Conservation (phyloP, 176 grass and related monocot species). For the Panicum miliaceum region DNA sequence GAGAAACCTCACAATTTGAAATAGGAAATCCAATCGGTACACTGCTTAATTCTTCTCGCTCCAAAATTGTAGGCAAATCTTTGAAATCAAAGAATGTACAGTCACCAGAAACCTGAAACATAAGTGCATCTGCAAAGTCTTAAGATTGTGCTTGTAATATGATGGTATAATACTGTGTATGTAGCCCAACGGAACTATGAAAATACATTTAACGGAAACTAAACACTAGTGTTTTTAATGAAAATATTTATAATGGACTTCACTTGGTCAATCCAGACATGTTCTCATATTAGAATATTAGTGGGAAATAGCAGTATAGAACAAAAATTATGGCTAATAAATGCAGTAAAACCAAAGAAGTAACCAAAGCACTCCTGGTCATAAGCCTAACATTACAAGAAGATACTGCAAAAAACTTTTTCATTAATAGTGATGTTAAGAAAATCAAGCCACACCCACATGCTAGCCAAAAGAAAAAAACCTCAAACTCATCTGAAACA, state of each 20-base stretch:
- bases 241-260: not conserved
- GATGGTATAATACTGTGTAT: not conserved
- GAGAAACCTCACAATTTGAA: conserved; percentile 75
- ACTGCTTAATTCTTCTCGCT: conserved; percentile 52
- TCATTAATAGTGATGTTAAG: conserved; percentile 8
- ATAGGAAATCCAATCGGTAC: conserved; percentile 89
- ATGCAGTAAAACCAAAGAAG: not conserved
- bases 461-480: not conserved
- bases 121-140: not conserved
- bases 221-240: not conserved
- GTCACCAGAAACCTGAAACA: conserved; percentile 88
- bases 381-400: not conserved
- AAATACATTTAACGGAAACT: not conserved
- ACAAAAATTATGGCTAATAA: not conserved
- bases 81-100: conserved; percentile 93
- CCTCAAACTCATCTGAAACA: conserved; percentile 7
- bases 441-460: not conserved
- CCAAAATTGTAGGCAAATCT: conserved; percentile 66
- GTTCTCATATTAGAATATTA: not conserved
- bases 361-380: conserved; percentile 2
- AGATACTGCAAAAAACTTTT: not conserved
- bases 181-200: not conserved
- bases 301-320: not conserved
- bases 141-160: conserved; percentile 11
- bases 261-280: not conserved